Evolutionary conservation across 2,329 filamentous ascomycete species (phyloP), one percentile per base, ranked within the genome.

Genomic region (Geoglossum cookeanum): DNA sequence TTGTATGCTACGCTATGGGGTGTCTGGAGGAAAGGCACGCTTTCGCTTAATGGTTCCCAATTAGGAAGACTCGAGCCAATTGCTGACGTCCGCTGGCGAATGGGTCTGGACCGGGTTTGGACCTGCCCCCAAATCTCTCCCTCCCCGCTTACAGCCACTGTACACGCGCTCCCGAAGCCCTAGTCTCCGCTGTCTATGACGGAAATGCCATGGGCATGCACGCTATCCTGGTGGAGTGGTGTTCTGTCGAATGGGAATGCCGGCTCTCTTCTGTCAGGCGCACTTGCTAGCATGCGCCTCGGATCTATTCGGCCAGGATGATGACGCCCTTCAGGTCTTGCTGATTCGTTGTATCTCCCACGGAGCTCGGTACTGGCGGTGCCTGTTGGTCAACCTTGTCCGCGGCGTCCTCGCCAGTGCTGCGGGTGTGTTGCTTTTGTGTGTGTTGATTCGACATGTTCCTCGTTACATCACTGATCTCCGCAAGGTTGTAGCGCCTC

Each of bases 401-500:
- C 30, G 51, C 51, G 27, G 45, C 37, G 49, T 37, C 17, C 13
- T 39, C 33, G 7, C 32, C 32, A n/a, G 13, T 47, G n/a, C 44
- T 30, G 27, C 6, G 55, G 4, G 1, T 4, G 2, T 11, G 33
- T 32, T 11, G 11, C 35, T n/a, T 44, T 9, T 48, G n/a, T 37
- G 9, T 13, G 17, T 59, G 51, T 22, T 60, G 59, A 53, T 58
- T 57, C 39, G 64, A 37, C 30, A 58, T 47, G 66, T 66, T 27
- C 70, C 7, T 66, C 8, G 70, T 71, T 55, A 75, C 73, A 58
- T 74, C 73, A 62, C 85, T 86, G 29, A 91, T 76, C 68, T 88
- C 85, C 58, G 83, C 80, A 44, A 94, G 69, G 67, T 92, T 92
- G 70, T 82, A 91, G 62, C 80, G 78, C 70, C 87, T 90, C 59